phyloP scores from a whole-genome alignment of 345 rosid species.

The Salix koriyanagi region DNA sequence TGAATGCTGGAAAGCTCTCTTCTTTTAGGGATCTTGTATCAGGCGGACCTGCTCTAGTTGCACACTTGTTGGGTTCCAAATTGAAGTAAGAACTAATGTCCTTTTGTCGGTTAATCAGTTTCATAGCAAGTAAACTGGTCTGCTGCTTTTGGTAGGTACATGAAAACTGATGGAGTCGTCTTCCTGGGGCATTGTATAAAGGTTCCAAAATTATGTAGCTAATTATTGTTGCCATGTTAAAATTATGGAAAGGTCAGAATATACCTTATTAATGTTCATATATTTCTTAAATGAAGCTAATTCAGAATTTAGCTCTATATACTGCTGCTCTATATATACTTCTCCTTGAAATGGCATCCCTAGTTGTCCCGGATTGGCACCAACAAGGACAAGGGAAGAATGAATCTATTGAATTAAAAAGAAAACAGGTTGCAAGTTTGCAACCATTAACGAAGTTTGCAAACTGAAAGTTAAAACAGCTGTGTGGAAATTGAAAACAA shows the following conservation, averaged over 20 bases:
- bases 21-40: not conserved
- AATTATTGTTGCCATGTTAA: not conserved
- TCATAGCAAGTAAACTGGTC: not conserved
- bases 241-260: not conserved
- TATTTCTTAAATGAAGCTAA: not conserved
- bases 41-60: not conserved
- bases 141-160: not conserved
- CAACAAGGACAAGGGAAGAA: not conserved
- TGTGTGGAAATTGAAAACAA: conserved; percentile 1
- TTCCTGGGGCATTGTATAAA: not conserved
- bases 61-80: not conserved
- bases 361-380: not conserved
- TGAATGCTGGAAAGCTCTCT: not conserved
- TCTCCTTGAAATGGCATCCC: not conserved
- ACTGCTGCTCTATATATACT: no score
- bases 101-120: not conserved
- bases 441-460: conserved; percentile 20
- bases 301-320: no score
- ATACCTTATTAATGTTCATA: not conserved
- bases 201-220: not conserved
- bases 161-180: not conserved
- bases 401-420: conserved; percentile 6
- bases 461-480: not conserved
- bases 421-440: conserved; percentile 35
- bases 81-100: not conserved